phyloP scores from a whole-genome alignment of 208 protist species.

The Acanthamoeba sp. region DNA sequence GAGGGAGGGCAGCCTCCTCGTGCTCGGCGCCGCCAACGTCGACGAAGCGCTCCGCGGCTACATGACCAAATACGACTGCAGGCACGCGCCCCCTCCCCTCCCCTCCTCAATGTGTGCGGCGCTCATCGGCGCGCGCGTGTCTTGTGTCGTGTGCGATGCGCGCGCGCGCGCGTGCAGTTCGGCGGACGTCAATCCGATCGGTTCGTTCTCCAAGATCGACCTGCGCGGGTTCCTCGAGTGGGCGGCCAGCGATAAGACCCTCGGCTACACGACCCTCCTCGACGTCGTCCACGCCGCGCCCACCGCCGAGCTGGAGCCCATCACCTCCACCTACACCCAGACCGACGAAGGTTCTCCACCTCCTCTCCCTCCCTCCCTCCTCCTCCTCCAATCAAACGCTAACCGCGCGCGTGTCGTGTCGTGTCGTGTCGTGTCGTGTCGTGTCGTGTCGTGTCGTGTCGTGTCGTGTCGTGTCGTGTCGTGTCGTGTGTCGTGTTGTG shows the following conservation, averaged over 20 bases:
- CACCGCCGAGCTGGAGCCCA: conserved; percentile 91
- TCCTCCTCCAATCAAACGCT: not conserved
- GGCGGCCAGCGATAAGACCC: conserved; percentile 36
- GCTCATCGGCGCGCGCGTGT: too few species aligned
- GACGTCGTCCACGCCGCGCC: conserved; percentile 82
- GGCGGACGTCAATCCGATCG: conserved; percentile 92
- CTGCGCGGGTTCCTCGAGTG: conserved; percentile 83
- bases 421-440: too few species aligned
- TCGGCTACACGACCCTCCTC: conserved; percentile 74
- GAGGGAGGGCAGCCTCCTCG: conserved; percentile 84
- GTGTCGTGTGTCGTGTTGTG: conserved; percentile 71
- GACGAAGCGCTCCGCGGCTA: conserved; percentile 91
- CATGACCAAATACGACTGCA: conserved; percentile 92
- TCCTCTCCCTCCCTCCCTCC: not conserved
- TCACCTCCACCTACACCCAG: conserved; percentile 84
- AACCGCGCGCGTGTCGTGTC: too few species aligned
- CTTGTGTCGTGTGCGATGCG: too few species aligned
- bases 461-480: too few species aligned
- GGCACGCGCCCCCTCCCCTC: not conserved
- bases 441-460: too few species aligned
- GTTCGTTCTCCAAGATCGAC: conserved; percentile 81
- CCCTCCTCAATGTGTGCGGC: not conserved
- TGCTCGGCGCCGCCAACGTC: conserved; percentile 90
- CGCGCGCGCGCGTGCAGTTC: not conserved
- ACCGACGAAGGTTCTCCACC: conserved; percentile 28